Evolutionary conservation across 345 rosid species (phyloP).

Genomic region (Durio zibethinus): DNA sequence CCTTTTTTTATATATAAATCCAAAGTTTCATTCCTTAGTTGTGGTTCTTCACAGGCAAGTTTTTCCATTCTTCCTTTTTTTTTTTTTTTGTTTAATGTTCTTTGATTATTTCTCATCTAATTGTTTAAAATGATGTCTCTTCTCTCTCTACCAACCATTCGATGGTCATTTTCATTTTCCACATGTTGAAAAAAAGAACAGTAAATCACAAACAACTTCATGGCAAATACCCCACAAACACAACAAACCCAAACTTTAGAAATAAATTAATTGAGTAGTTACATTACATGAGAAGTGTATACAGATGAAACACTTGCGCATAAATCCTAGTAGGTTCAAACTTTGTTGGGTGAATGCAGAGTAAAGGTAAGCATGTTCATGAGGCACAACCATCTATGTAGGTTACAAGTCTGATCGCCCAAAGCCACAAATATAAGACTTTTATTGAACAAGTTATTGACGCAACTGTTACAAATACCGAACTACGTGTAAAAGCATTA

Average conservation of each 20-base stretch:
- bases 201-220: neutral
- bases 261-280: neutral
- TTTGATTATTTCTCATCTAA: neutral
- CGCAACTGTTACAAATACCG: neutral
- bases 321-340: neutral
- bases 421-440: neutral
- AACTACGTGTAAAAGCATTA: neutral
- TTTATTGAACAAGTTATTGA: neutral
- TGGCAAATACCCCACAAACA: neutral
- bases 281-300: neutral
- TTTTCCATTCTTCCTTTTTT: neutral
- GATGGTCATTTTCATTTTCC: neutral
- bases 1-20: neutral
- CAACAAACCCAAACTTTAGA: neutral
- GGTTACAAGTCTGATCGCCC: neutral
- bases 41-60: slow-evolving; percentile 12
- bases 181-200: neutral
- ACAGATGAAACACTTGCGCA: neutral
- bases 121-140: neutral
- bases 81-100: neutral
- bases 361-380: neutral
- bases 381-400: neutral
- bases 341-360: neutral
- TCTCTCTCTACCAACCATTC: too few species aligned
- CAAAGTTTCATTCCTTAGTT: neutral